Evolutionary conservation across 495 filamentous ascomycete genomes (phyloP).

Genomic region (Lasiosphaeris hirsuta): DNA sequence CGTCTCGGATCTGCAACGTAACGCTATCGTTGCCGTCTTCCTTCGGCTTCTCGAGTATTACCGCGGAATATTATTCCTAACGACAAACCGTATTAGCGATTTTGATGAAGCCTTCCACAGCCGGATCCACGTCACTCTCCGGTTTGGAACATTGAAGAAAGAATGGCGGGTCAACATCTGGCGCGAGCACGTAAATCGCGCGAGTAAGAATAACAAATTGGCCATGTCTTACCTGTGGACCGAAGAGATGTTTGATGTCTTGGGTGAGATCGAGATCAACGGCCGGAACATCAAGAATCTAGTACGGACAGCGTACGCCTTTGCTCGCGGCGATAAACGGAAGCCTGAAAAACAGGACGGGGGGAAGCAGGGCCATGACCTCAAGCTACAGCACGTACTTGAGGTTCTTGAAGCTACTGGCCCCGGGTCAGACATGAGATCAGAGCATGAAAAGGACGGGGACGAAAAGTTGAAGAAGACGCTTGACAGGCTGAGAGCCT

Average conservation of each 20-base stretch:
- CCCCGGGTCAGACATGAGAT: too few relatives aligned
- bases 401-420: too few relatives aligned
- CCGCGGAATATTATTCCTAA: slow-evolving; percentile 40
- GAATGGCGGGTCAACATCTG: not conserved
- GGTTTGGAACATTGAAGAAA: slow-evolving; percentile 23
- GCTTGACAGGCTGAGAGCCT: too few relatives aligned
- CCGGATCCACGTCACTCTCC: slow-evolving; percentile 41
- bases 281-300: not conserved
- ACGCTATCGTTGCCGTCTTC: slow-evolving; percentile 32
- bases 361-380: too few relatives aligned
- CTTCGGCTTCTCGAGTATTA: slow-evolving; percentile 53
- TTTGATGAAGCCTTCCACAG: slow-evolving; percentile 34
- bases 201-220: not conserved
- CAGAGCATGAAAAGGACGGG: too few relatives aligned
- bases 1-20: slow-evolving; percentile 16
- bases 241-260: not conserved
- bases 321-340: too few relatives aligned
- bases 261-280: not conserved
- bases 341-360: too few relatives aligned
- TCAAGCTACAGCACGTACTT: too few relatives aligned
- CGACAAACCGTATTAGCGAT: slow-evolving; percentile 25
- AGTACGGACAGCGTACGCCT: not conserved
- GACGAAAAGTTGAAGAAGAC: too few relatives aligned
- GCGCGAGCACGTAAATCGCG: not conserved
- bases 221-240: not conserved